These are phyloP conservation scores for Chrysosporium keratinophilum DNA, from an alignment of 2,329 filamentous ascomycete species.

Conservation along the genomic window DNA sequence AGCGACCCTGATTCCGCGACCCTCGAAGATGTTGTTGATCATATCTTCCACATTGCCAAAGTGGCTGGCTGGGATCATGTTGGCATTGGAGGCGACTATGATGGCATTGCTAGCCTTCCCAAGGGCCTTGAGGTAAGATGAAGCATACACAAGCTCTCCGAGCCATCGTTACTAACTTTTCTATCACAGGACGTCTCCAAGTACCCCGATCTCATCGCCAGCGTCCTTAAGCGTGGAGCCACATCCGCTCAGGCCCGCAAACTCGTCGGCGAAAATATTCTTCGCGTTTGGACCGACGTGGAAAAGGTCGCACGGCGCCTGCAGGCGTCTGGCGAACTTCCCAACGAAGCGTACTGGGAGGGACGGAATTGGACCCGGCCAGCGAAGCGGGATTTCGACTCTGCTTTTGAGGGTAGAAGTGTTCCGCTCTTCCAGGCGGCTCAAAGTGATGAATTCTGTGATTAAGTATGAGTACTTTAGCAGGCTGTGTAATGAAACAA, in stretches of 20 bases:
- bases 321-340: slow-evolving; percentile 16
- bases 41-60: slow-evolving; percentile 28
- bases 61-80: slow-evolving; percentile 28
- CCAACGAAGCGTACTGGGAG: slow-evolving; percentile 17
- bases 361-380: slow-evolving; percentile 12
- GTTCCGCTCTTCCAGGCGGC: not conserved
- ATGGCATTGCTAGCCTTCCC: slow-evolving; percentile 22
- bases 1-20: slow-evolving; percentile 23
- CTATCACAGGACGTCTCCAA: slow-evolving; percentile 18
- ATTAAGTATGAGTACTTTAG: not conserved
- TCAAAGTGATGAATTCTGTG: too few species aligned
- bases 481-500: too few species aligned
- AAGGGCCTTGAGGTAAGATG: slow-evolving; percentile 20
- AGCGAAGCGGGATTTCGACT: slow-evolving; percentile 4
- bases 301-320: slow-evolving; percentile 16
- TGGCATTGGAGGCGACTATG: slow-evolving; percentile 29
- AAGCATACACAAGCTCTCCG: not conserved
- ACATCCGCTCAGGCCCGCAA: slow-evolving; percentile 31
- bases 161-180: not conserved
- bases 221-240: slow-evolving; percentile 29
- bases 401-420: slow-evolving; percentile 2
- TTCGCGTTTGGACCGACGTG: slow-evolving; percentile 21
- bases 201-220: slow-evolving; percentile 18
- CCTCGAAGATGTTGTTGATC: slow-evolving; percentile 31
- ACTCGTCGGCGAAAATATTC: slow-evolving; percentile 32